Evolutionary conservation across 1,284 basidiomycete genomes (phyloP).

Genomic region (Peniophora sp.): DNA sequence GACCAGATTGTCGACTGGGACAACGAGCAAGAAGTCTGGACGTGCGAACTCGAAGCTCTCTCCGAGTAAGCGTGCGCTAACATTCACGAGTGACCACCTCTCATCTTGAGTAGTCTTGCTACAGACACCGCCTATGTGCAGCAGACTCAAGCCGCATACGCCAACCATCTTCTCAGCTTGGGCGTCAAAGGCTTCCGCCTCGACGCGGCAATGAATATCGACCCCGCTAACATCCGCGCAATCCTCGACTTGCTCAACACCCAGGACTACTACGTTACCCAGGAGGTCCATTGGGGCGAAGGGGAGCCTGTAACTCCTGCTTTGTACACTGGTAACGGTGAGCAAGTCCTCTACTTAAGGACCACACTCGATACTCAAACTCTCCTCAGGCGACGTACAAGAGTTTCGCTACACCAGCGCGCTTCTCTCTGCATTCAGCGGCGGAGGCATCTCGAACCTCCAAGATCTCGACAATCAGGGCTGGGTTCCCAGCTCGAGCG

Average conservation of each 20-base stretch:
- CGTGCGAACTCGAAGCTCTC: slow-evolving; percentile 47
- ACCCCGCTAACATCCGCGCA: not conserved
- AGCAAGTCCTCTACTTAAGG: slow-evolving; percentile 10
- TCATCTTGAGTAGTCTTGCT: slow-evolving; percentile 15
- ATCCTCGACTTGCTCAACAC: slow-evolving; percentile 7
- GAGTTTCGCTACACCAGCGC: slow-evolving; percentile 34
- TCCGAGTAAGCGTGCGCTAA: slow-evolving; percentile 40
- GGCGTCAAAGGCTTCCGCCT: slow-evolving; percentile 59
- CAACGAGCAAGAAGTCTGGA: slow-evolving; percentile 48
- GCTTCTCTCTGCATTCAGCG: slow-evolving; percentile 20
- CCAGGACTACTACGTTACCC: slow-evolving; percentile 11
- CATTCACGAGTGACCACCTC: not conserved
- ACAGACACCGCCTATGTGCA: slow-evolving; percentile 58
- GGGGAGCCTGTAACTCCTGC: not conserved
- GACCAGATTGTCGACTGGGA: slow-evolving; percentile 51
- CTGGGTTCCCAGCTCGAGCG: slow-evolving; percentile 45
- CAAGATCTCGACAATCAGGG: slow-evolving; percentile 25
- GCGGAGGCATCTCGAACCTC: slow-evolving; percentile 15
- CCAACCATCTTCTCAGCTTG: slow-evolving; percentile 51
- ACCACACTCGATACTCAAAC: not conserved
- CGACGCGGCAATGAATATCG: slow-evolving; percentile 59
- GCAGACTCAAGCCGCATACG: slow-evolving; percentile 45
- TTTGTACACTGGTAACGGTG: slow-evolving; percentile 33
- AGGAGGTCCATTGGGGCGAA: not conserved
- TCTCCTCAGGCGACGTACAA: slow-evolving; percentile 46